Evolutionary conservation across 257 asterid species (phyloP), one percentile per base, ranked within the genome.

Genomic region (Solanum chmielewskii): DNA sequence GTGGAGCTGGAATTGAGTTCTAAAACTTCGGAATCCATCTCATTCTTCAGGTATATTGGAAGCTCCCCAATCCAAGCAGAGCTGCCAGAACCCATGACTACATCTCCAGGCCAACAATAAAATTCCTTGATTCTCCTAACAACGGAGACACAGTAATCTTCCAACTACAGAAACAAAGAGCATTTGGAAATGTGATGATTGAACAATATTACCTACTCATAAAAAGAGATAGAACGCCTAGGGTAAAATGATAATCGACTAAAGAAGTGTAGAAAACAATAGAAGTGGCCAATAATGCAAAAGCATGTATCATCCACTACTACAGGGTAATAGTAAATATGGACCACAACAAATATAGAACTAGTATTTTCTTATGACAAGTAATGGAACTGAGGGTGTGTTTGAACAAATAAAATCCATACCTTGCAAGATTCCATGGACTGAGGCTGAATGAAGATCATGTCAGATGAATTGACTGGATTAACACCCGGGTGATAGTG

Each of bases 71-170:
- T 88, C 93, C 95, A 96, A 21, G 95, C 95, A 78, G 91, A 87
- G 83, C 20, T 86, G 71, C 91, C 89, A 69, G 95, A 49, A 68
- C 89, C 88, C 18, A 78, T 86, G 37, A 75, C 85, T 89, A 93
- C 90, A 86, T 96, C 98, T 86, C 95, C 98, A 87, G 96, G 92
- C 98, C 98, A 96, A 86, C 92, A 91, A 86, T 89, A 90, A 68
- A 90, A 90, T 78, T 92, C 93, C 92, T 94, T 94, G 89, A 95
- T 89, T 92, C 91, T 93, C 87, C 59, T 83, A 62, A 96, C 87
- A 69, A 94, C 86, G 7, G 95, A 90, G 88, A 91, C 87, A 87
- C 94, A 93, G 76, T 90, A 90, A 18, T 81, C 92, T 90, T 91
- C 97, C 93, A 93, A 89, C 99, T 96, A 87, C 69, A 74, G 75